Percentiles rank a stretch among this genome's conserved stretches.
These are phyloP conservation scores for Penicillium coffeae DNA, from an alignment of 495 filamentous ascomycete species.

Conservation along the genomic window DNA sequence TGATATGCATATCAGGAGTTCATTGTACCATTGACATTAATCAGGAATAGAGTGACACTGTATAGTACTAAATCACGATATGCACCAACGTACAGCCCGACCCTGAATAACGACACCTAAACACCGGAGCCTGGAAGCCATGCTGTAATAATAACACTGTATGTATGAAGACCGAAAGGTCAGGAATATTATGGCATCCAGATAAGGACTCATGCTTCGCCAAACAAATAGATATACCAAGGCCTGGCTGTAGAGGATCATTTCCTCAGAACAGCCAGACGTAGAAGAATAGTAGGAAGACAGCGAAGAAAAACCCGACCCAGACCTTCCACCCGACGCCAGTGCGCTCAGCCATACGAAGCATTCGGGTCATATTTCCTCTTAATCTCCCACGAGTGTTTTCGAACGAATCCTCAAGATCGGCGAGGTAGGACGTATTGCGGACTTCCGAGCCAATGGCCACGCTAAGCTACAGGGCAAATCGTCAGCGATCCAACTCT, in stretches of 20 bases:
- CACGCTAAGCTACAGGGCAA: slow-evolving; percentile 64
- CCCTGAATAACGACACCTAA: not conserved
- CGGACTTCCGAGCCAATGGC: slow-evolving; percentile 95
- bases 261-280: slow-evolving; percentile 70
- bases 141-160: slow-evolving; percentile 1
- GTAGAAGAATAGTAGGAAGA: slow-evolving; percentile 78
- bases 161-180: not conserved
- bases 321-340: slow-evolving; percentile 94
- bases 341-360: slow-evolving; percentile 89
- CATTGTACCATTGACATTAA: no score
- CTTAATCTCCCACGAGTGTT: slow-evolving; percentile 71
- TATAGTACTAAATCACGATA: no score
- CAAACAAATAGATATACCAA: not conserved
- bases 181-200: not conserved
- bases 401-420: slow-evolving; percentile 84
- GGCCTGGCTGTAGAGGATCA: not conserved
- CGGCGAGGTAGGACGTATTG: slow-evolving; percentile 75
- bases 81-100: not conserved
- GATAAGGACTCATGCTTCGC: not conserved
- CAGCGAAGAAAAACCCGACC: slow-evolving; percentile 78
- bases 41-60: no score
- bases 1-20: no score
- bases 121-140: slow-evolving; percentile 9
- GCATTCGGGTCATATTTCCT: slow-evolving; percentile 95
- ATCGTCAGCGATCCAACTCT: slow-evolving; percentile 5